Percentiles rank a stretch among this genome's conserved stretches.
phyloP scores from a whole-genome alignment of 2,329 filamentous ascomycete genomes.

The Geosmithia flava region DNA sequence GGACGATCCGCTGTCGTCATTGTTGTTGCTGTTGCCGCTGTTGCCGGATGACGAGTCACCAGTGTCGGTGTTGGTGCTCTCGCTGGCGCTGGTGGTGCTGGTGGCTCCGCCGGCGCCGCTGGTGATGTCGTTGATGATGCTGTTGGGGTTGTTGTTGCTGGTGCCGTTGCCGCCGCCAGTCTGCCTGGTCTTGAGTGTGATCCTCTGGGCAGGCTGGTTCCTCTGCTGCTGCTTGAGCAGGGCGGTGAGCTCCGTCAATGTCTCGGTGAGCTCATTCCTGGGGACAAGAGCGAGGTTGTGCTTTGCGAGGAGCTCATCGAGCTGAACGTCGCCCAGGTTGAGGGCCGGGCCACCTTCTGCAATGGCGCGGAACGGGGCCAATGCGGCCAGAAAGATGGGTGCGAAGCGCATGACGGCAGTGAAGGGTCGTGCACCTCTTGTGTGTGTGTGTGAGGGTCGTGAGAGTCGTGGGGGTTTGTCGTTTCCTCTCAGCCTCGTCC shows the following conservation, averaged over 20 bases:
- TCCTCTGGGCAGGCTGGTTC: background rate
- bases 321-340: constrained; percentile 15
- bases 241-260: constrained; percentile 25
- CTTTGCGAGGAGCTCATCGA: constrained; percentile 26
- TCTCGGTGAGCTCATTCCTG: constrained; percentile 31
- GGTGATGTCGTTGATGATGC: background rate
- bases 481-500: too few relatives aligned
- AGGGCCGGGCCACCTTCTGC: background rate
- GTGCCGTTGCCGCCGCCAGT: background rate
- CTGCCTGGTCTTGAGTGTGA: background rate
- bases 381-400: background rate
- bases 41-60: background rate
- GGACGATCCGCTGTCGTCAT: background rate
- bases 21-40: background rate
- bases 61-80: background rate
- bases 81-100: background rate
- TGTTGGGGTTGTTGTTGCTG: background rate
- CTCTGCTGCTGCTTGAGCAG: constrained; percentile 19
- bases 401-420: background rate
- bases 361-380: background rate
- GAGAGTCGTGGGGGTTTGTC: too few relatives aligned
- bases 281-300: constrained; percentile 31
- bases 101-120: background rate
- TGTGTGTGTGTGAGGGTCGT: too few relatives aligned
- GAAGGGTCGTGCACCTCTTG: background rate